These are phyloP conservation scores for Cercospora nicotianae DNA, from an alignment of 2,329 filamentous ascomycete species.

Conservation along the genomic window DNA sequence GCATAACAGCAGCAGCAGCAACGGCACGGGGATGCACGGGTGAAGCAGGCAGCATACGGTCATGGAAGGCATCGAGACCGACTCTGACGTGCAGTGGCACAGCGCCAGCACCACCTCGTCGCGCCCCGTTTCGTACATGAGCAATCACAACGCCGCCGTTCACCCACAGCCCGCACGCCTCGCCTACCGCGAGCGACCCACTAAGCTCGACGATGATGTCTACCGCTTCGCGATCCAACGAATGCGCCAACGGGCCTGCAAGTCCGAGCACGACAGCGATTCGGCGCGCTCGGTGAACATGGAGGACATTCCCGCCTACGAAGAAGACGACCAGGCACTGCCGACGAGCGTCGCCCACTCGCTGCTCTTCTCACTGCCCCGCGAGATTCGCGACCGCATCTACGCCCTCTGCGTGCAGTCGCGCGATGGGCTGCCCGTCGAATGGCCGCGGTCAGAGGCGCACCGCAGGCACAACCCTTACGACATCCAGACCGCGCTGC, in stretches of 20 bases:
- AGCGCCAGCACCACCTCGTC: conserved; percentile 34
- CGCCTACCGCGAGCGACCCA: conserved; percentile 24
- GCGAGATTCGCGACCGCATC: conserved; percentile 41
- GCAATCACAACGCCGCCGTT: conserved; percentile 28
- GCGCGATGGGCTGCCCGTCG: conserved; percentile 30
- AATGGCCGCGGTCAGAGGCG: conserved; percentile 34
- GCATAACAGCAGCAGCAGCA: conserved; percentile 1
- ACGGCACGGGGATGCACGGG: not conserved
- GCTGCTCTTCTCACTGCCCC: conserved; percentile 39
- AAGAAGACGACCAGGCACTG: conserved; percentile 17
- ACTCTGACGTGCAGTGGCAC: conserved; percentile 29
- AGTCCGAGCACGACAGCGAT: conserved; percentile 1
- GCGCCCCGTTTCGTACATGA: conserved; percentile 39
- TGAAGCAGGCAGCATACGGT: not conserved
- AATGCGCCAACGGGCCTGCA: conserved; percentile 1
- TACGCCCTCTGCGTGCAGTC: conserved; percentile 37
- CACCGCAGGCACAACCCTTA: conserved; percentile 21
- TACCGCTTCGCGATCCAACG: conserved; percentile 30
- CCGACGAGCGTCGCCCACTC: conserved; percentile 35
- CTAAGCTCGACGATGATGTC: conserved; percentile 29
- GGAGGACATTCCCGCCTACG: conserved; percentile 23
- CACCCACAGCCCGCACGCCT: conserved; percentile 10
- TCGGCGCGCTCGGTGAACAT: conserved; percentile 11
- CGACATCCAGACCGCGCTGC: conserved; percentile 35
- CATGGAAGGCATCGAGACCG: conserved; percentile 17